phyloP scores from a whole-genome alignment of 257 asterid species.

The Haberlea rhodopensis region DNA sequence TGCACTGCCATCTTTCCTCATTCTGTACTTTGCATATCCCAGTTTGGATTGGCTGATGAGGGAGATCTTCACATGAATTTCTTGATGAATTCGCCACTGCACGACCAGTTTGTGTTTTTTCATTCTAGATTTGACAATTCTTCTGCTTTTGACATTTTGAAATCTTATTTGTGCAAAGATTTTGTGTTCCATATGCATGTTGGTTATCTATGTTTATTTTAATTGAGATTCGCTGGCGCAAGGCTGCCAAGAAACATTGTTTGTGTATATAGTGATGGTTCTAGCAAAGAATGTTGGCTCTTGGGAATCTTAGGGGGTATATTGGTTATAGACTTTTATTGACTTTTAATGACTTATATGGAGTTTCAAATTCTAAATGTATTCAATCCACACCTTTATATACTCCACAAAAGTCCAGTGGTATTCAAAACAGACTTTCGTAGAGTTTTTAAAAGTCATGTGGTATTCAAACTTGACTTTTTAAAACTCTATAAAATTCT shows the following conservation, averaged over 20 bases:
- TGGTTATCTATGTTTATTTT: not conserved
- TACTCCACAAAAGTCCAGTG: no score
- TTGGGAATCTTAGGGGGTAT: not conserved
- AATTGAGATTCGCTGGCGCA: no score
- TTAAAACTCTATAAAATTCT: no score
- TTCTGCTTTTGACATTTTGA: not conserved
- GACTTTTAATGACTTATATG: not conserved
- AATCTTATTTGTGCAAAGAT: no score
- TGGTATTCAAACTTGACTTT: no score
- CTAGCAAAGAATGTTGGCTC: not conserved
- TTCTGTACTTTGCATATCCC: slow-evolving; percentile 90
- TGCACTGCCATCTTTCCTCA: slow-evolving; percentile 79
- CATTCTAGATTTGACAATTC: not conserved
- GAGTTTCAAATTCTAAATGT: no score
- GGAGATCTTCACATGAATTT: slow-evolving; percentile 68
- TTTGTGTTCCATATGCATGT: not conserved
- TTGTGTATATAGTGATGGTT: not conserved
- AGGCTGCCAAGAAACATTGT: not conserved
- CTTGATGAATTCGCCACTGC: not conserved
- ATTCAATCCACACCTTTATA: no score
- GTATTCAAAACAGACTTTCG: no score
- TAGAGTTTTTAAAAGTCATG: no score
- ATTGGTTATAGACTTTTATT: no score
- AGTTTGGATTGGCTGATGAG: slow-evolving; percentile 93
- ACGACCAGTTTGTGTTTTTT: not conserved